Evolutionary conservation across 148 eudicot genomes (phyloP).

Genomic region (Amaranthus hypochondriacus): DNA sequence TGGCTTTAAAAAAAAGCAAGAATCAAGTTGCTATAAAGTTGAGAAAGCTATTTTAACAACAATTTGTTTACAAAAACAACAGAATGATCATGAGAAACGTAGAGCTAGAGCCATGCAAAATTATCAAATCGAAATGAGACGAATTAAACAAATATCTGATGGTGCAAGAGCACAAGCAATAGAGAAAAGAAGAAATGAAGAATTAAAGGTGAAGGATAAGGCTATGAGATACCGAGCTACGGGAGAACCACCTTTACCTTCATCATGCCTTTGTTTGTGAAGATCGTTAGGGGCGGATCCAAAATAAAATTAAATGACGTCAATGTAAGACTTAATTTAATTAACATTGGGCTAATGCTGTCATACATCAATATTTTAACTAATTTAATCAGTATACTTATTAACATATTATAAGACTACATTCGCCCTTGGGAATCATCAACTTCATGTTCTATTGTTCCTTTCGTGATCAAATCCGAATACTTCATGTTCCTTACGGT

Average conservation of each 20-base stretch:
- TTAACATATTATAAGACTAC: too few species aligned
- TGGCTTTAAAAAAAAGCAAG: constrained; percentile 12
- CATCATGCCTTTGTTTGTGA: constrained; percentile 60
- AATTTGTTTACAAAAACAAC: constrained; percentile 28
- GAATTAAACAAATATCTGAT: constrained; percentile 51
- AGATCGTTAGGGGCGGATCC: too few species aligned
- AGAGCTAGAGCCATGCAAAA: constrained; percentile 47
- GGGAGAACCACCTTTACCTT: constrained; percentile 70
- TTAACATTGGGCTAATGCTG: too few species aligned
- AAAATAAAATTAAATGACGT: too few species aligned
- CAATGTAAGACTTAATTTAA: too few species aligned
- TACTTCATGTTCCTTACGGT: too few species aligned
- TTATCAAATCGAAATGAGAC: constrained; percentile 46
- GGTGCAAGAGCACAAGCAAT: constrained; percentile 81
- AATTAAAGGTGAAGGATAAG: constrained; percentile 66
- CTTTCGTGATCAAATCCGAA: too few species aligned
- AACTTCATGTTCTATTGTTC: too few species aligned
- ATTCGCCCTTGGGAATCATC: too few species aligned
- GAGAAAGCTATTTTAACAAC: constrained; percentile 19
- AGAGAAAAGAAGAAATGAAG: constrained; percentile 57
- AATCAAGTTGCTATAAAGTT: constrained; percentile 19
- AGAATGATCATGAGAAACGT: constrained; percentile 48
- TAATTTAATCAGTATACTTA: too few species aligned
- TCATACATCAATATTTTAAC: too few species aligned
- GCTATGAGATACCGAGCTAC: constrained; percentile 67